Base-by-base conservation (phyloP, 305 asterid genomes). In the Solanum hybrid region DNA sequence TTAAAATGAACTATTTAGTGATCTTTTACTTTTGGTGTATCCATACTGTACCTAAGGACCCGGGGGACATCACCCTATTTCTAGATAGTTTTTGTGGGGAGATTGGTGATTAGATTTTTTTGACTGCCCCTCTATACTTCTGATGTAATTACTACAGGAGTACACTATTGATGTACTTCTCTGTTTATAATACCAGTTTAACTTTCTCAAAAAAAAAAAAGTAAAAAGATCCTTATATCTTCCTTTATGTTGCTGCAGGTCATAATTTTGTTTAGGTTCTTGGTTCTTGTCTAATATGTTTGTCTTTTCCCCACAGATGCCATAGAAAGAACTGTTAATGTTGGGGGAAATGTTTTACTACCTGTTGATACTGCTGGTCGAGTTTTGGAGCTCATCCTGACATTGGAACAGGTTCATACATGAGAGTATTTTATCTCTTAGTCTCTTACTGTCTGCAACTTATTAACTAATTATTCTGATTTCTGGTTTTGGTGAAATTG, bases 321-420 rank as follows among this genome's bases (percentile, higher is more conserved):
- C 91, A 94, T 97, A 88, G 89, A 94, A 90, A 96, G 91, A 93
- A 92, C 98, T 82, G 89, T 96, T 88, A 94, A 96, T 90, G 92
- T 92, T 69, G 96, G 93, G 90, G 99, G 99, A 91, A 97, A 96
- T 88, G 94, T 97, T 91, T 93, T 97, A 90, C 89, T 97, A 36
- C 99, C 99, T 29, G 98, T 97, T 88, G 99, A 97, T 92, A 93
- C 99, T 91, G 98, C 99, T 92, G 99, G 99, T 88, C 96, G 99
- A 90, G 98, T 96, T 89, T 91, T 97, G 92, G 99, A 97, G 97
- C 93, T 97, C 80, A 87, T 96, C 92, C 92, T 97, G 91, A 93
- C 97, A 88, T 93, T 97, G 91, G 99, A 97, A 88, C 99, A 97
- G 96, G 99, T 87, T 40, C 89, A 66, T 35, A 60, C 60, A 46